Conservation (phyloP, 2,329 filamentous ascomycete genomes). For the Neonectria faginata region DNA sequence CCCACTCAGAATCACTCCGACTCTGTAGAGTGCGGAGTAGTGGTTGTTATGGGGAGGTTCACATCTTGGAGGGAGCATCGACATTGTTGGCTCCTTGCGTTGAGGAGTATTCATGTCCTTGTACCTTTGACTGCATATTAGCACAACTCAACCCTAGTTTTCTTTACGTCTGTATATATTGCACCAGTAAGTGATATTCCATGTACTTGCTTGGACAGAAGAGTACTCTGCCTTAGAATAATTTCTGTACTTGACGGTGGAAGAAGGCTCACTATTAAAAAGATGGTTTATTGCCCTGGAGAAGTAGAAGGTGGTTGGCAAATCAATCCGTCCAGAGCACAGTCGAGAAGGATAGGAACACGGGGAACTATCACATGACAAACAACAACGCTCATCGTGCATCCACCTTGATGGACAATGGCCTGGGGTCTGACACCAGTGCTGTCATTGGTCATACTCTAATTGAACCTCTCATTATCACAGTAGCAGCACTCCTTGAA, state of each 20-base stretch:
- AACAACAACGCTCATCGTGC: neutral
- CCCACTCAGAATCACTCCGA: neutral
- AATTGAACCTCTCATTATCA: neutral
- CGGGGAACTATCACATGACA: neutral
- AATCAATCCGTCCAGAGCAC: no score
- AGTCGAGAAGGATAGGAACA: no score
- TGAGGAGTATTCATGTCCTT: neutral
- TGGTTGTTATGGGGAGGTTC: neutral
- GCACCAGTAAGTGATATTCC: no score
- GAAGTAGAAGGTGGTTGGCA: no score
- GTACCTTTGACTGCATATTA: neutral
- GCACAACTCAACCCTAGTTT: neutral
- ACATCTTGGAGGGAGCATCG: neutral
- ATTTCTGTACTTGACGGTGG: no score
- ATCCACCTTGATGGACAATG: neutral
- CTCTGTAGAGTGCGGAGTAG: neutral
- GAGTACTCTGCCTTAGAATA: no score
- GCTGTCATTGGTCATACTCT: neutral
- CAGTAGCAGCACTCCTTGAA: neutral
- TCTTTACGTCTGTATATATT: no score
- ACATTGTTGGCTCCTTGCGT: neutral
- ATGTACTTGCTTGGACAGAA: no score
- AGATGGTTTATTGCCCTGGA: no score
- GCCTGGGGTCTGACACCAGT: neutral
- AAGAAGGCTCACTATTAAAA: no score